Base-by-base conservation (phyloP, 1,284 basidiomycete genomes). In the Amylostereum areolatum region DNA sequence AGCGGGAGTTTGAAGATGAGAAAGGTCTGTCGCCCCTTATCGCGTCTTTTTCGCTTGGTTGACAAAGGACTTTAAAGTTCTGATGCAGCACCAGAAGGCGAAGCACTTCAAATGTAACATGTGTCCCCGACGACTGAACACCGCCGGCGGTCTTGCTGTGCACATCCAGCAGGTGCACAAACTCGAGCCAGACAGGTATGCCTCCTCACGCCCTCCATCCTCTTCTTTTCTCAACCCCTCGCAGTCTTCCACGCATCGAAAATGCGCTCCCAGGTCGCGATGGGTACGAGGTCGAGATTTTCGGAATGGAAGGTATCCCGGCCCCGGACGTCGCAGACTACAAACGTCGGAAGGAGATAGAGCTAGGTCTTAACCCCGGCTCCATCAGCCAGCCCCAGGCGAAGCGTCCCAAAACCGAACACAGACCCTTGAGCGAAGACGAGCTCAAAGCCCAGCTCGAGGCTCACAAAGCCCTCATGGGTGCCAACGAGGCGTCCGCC, bases 131-230 rank as follows among this genome's bases (percentile, higher is more conserved):
- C 83, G 95, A 54, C 75, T 99, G 55, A 98, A 99, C 65, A 97
- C 97, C 0, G 97, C 96, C 2, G 96, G 96, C 58, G 96, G 96
- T 69, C 74, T 99, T 28, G 93, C 95, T n/a, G 96, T 99, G 10
- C 96, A 99, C 65, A 92, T 97, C 47, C 94, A 98, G 59, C 96
- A 99, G 66, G 96, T 99, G 1, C 97, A 99, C 70, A 99, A 99
- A 68, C 83, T 96, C 27, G 93, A 97, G 63, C 90, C 95, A 0
- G 94, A 97, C 69, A 93, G 89, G 93, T 97, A 60, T 57, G 87
- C 68, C 4, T 7, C 40, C 24, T 8, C 10, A 12, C 36, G 45
- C 39, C 25, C 28, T 51, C 42, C 28, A 40, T 25, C 47, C 27
- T 35, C 30, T 56, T 46, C 50, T 51, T 48, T 51, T 51, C 55